These are phyloP conservation scores for Nothomitra cinnamomea DNA, from an alignment of 2,329 filamentous ascomycete species.

Conservation along the genomic window DNA sequence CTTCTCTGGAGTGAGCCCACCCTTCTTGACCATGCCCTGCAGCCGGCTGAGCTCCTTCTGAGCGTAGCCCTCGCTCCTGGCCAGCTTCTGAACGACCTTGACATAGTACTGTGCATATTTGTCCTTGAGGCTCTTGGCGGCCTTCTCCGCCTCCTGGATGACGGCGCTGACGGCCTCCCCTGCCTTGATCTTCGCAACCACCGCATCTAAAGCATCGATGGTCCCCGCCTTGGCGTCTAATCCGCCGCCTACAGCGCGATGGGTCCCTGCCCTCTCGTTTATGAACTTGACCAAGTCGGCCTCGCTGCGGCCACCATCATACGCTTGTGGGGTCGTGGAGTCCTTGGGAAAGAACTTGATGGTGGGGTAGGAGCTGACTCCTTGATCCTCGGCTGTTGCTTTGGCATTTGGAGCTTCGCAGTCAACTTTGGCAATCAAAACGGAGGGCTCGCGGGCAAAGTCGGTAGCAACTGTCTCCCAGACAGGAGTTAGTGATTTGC, in stretches of 20 bases:
- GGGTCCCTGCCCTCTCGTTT: slow-evolving; percentile 77
- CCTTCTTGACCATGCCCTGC: slow-evolving; percentile 67
- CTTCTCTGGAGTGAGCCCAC: slow-evolving; percentile 71
- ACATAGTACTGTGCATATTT: slow-evolving; percentile 91
- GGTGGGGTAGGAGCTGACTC: slow-evolving; percentile 76
- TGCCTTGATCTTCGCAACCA: slow-evolving; percentile 53
- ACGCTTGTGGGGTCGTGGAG: slow-evolving; percentile 51
- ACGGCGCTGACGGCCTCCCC: slow-evolving; percentile 45
- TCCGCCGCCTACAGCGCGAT: slow-evolving; percentile 65
- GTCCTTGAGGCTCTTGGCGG: slow-evolving; percentile 48
- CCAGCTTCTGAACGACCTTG: slow-evolving; percentile 74
- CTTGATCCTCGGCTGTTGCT: slow-evolving; percentile 55
- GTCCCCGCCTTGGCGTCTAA: slow-evolving; percentile 69
- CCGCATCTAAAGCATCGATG: slow-evolving; percentile 56
- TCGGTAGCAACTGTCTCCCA: slow-evolving; percentile 79
- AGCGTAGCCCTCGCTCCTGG: slow-evolving; percentile 59
- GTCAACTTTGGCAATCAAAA: slow-evolving; percentile 89
- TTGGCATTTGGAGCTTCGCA: slow-evolving; percentile 80
- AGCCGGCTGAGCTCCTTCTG: slow-evolving; percentile 74
- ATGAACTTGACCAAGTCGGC: slow-evolving; percentile 61
- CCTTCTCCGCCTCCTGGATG: slow-evolving; percentile 53
- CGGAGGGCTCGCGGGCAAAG: slow-evolving; percentile 59
- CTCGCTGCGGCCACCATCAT: slow-evolving; percentile 63
- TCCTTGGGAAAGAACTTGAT: slow-evolving; percentile 96
- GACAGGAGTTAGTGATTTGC: slow-evolving; percentile 78